Base-by-base conservation (phyloP, 192 early-diverging fungal species). In the Podila epigama region DNA sequence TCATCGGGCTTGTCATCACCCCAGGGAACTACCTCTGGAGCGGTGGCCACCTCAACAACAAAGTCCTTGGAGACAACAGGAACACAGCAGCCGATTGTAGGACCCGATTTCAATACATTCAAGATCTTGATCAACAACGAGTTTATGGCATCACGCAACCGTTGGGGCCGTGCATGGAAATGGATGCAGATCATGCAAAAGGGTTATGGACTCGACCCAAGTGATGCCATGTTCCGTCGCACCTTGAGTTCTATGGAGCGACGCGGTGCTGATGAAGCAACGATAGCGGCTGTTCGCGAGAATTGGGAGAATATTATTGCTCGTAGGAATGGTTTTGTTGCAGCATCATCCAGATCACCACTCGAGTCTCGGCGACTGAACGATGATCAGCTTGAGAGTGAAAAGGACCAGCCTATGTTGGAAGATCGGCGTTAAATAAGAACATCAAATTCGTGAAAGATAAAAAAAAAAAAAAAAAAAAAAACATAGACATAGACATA, bases 161-260 rank as follows among this genome's bases (percentile, higher is more conserved):
- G 71, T n/a, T 75, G 71, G 71, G 64, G 64, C 6, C 71, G 71
- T 37, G 71, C 71, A 2, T 62, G 53, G 58, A 66, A 61, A 36
- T 75, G 71, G 73, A 77, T 68, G 13, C 58, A 64, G 37, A 55
- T 77, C 16, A 77, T 77, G 73, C 73, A 77, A 22, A 55, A 77
- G 3, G 53, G 34, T 0, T 77, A 68, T 28, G 61, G 56, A 28
- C 37, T 77, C 5, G 73, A 63, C n/a, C 73, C 73, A 12, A 77
- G 73, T 29, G 73, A 77, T 36, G 16, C 32, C 3, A 77, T 77
- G 73, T 77, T 66, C 33, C 27, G 32, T 41, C 32, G 73, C 20
- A 77, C 73, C 9, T 40, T 77, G 32, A 50, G 31, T 7, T 58
- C 66, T 0, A 77, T 77, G 73, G 37, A 28, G 35, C 66, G 66